phyloP scores from a whole-genome alignment of 2,329 filamentous ascomycete species.

The Claviceps arundinis region DNA sequence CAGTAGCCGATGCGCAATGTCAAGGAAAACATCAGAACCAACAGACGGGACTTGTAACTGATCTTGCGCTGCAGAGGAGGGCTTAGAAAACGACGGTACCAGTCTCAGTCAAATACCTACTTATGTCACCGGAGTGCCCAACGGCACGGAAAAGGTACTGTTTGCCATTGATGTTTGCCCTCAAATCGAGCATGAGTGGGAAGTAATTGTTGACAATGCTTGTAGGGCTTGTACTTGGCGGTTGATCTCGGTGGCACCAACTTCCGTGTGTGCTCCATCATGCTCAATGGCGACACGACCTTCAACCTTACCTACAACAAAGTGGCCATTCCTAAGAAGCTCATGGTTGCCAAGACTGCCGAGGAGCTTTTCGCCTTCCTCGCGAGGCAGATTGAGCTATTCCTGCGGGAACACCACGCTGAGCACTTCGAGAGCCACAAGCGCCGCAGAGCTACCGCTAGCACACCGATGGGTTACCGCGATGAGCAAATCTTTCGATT shows the following conservation, averaged over 20 bases:
- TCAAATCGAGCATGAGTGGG: background rate
- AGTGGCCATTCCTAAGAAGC: constrained; percentile 72
- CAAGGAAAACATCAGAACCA: background rate
- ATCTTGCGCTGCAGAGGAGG: constrained; percentile 48
- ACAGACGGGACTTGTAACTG: background rate
- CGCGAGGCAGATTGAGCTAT: constrained; percentile 80
- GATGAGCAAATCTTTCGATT: constrained; percentile 78
- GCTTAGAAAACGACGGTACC: constrained; percentile 61
- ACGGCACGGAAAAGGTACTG: constrained; percentile 81
- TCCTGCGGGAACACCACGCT: constrained; percentile 75
- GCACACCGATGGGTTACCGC: constrained; percentile 43
- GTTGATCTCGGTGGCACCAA: constrained; percentile 98
- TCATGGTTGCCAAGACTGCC: constrained; percentile 82
- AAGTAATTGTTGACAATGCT: background rate
- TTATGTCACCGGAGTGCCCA: constrained; percentile 89
- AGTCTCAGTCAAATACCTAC: constrained; percentile 93
- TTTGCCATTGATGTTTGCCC: too few species aligned
- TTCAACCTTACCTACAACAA: constrained; percentile 91
- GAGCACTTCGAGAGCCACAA: constrained; percentile 69
- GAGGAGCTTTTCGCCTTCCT: constrained; percentile 85
- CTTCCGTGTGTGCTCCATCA: constrained; percentile 92
- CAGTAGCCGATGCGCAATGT: background rate
- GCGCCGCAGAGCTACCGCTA: constrained; percentile 48
- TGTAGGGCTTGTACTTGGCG: constrained; percentile 80
- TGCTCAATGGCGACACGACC: constrained; percentile 85